Conservation (phyloP, 2,329 filamentous ascomycete genomes). For the Lecanoromycetidae sp. region DNA sequence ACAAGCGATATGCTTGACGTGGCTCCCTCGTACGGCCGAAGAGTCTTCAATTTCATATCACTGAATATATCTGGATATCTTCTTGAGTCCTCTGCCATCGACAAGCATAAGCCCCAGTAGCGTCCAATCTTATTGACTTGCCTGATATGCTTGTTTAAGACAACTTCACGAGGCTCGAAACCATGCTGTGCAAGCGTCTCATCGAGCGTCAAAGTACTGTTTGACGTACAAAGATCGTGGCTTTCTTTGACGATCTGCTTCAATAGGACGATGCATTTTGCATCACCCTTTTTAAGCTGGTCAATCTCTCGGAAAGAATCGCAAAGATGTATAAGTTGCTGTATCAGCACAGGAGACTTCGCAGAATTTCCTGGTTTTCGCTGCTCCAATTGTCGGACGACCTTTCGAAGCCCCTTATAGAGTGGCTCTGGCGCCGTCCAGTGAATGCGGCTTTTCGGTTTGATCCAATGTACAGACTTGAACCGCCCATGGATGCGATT, state of each 20-base stretch:
- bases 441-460: not conserved
- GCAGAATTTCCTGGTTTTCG: not conserved
- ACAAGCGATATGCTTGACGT: not conserved
- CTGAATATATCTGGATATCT: slow-evolving; percentile 12
- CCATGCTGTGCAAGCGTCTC: not conserved
- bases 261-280: slow-evolving; percentile 6
- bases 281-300: not conserved
- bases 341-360: not conserved
- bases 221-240: slow-evolving; percentile 9
- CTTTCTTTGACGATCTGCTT: slow-evolving; percentile 7
- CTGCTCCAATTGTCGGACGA: not conserved
- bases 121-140: slow-evolving; percentile 17
- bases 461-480: slow-evolving; percentile 12
- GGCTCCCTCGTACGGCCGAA: slow-evolving; percentile 7
- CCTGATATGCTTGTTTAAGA: slow-evolving; percentile 6
- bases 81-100: slow-evolving; percentile 11
- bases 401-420: not conserved
- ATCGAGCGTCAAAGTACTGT: not conserved
- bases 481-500: slow-evolving; percentile 17
- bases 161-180: not conserved
- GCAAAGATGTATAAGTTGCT: not conserved
- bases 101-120: slow-evolving; percentile 16
- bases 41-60: slow-evolving; percentile 3
- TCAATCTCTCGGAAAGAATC: not conserved
- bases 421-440: not conserved